Conservation (phyloP, 306 rosid genomes). For the Myrica gale region DNA sequence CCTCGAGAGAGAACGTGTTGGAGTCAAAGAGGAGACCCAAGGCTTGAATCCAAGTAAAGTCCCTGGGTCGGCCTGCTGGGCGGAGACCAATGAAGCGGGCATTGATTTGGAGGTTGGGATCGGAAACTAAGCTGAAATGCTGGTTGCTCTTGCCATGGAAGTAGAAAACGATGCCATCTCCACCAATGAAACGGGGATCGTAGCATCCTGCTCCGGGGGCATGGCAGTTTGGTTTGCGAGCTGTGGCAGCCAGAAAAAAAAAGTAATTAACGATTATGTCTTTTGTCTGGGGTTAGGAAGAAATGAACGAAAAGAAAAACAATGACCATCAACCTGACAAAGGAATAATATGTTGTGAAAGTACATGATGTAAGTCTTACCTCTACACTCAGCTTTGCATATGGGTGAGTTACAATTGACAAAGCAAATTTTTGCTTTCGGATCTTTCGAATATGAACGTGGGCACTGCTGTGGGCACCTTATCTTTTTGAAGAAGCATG, state of each 20-base stretch:
- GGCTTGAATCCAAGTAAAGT: slow-evolving; percentile 51
- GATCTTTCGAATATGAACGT: slow-evolving; percentile 32
- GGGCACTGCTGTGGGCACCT: slow-evolving; percentile 65
- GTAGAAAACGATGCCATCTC: slow-evolving; percentile 50
- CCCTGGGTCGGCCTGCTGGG: slow-evolving; percentile 26
- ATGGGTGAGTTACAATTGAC: slow-evolving; percentile 41
- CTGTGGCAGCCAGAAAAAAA: neutral
- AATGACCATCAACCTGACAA: neutral
- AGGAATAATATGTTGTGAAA: neutral
- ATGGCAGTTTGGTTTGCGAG: slow-evolving; percentile 47
- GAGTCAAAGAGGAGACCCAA: slow-evolving; percentile 35
- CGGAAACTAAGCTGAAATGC: slow-evolving; percentile 41
- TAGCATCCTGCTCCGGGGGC: slow-evolving; percentile 52
- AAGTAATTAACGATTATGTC: no score
- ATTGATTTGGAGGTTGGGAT: slow-evolving; percentile 43
- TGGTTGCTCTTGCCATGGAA: slow-evolving; percentile 48
- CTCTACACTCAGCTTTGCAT: slow-evolving; percentile 37
- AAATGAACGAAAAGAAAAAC: neutral
- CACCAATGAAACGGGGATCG: slow-evolving; percentile 53
- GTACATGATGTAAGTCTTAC: slow-evolving; percentile 17
- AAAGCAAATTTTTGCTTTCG: slow-evolving; percentile 41
- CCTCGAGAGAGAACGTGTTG: slow-evolving; percentile 38
- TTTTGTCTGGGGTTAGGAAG: no score
- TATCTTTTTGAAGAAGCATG: slow-evolving; percentile 44
- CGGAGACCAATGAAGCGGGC: slow-evolving; percentile 44